A percentile compares a stretch with the other conserved stretches of the same genome.
Conservation (phyloP, 2,329 filamentous ascomycete species). For the Nectriaceae sp. region DNA sequence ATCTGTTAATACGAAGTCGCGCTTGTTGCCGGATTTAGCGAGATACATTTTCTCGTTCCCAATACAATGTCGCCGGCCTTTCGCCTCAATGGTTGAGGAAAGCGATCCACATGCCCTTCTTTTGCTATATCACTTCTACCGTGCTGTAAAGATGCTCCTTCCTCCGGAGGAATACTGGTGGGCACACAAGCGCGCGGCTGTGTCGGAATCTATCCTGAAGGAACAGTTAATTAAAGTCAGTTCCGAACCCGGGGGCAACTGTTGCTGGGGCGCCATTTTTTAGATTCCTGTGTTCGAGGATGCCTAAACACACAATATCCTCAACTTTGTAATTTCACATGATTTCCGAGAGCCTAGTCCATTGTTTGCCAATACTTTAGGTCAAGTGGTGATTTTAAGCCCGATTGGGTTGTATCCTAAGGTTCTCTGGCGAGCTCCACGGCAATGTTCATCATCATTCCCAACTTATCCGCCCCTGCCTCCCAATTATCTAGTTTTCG, state of each 20-base stretch:
- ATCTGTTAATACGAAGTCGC: neutral
- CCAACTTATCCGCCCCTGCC: slow-evolving; percentile 26
- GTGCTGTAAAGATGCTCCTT: neutral
- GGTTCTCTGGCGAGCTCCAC: slow-evolving; percentile 15
- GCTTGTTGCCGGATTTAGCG: neutral
- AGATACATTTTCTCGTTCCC: neutral
- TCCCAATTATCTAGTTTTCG: slow-evolving; percentile 27
- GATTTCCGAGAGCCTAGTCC: no score
- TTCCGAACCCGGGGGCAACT: no score
- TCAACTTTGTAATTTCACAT: no score
- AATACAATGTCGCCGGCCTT: neutral
- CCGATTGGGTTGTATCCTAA: no score
- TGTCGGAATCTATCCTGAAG: neutral
- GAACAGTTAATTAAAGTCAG: no score
- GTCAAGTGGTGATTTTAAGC: no score
- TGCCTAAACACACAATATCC: no score
- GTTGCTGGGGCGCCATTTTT: no score
- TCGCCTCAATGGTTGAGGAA: neutral
- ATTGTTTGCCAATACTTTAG: no score
- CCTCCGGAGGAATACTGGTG: neutral
- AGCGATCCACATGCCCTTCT: neutral
- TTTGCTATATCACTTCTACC: neutral
- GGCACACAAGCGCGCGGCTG: neutral
- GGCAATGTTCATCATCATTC: slow-evolving; percentile 23
- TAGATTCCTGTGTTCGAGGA: no score